These are phyloP conservation scores for Neopestalotiopsis sp. DNA, from an alignment of 2,329 filamentous ascomycete species.

Conservation along the genomic window DNA sequence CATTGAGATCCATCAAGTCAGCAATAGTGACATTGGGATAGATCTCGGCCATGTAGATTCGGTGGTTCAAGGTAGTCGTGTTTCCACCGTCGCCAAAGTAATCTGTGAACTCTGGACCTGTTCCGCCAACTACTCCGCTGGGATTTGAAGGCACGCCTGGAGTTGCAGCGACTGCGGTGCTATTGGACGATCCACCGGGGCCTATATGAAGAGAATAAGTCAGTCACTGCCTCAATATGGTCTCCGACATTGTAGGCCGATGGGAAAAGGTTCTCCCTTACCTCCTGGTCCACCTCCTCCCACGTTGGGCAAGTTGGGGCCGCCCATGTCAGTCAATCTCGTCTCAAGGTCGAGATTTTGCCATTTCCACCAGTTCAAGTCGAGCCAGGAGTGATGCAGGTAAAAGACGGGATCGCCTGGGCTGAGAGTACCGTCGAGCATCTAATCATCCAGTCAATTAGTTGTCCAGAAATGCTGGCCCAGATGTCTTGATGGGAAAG, in stretches of 20 bases:
- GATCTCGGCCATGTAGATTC: conserved; percentile 15
- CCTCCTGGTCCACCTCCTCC: background rate
- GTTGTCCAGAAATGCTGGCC: background rate
- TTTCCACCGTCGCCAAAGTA: conserved; percentile 22
- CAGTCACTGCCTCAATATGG: background rate
- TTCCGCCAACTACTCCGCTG: background rate
- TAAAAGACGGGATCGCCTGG: conserved; percentile 43
- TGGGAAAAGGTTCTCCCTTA: background rate
- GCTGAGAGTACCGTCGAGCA: conserved; percentile 25
- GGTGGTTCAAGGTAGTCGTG: conserved; percentile 8
- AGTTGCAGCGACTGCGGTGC: background rate
- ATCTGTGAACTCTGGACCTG: conserved; percentile 21
- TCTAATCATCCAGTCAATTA: background rate
- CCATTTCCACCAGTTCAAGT: conserved; percentile 37
- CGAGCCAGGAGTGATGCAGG: conserved; percentile 36
- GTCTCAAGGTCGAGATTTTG: conserved; percentile 29
- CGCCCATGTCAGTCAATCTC: conserved; percentile 31
- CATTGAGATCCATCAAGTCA: conserved; percentile 28
- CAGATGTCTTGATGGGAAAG: background rate
- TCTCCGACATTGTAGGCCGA: background rate
- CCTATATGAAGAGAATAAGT: background rate
- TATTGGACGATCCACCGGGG: background rate
- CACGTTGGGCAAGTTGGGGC: conserved; percentile 24
- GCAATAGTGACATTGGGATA: conserved; percentile 40
- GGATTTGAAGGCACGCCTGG: conserved; percentile 3